Percentiles rank a stretch among this genome's conserved stretches.
phyloP scores from a whole-genome alignment of 768 basidiomycete species.

The Termitomyces sp. region DNA sequence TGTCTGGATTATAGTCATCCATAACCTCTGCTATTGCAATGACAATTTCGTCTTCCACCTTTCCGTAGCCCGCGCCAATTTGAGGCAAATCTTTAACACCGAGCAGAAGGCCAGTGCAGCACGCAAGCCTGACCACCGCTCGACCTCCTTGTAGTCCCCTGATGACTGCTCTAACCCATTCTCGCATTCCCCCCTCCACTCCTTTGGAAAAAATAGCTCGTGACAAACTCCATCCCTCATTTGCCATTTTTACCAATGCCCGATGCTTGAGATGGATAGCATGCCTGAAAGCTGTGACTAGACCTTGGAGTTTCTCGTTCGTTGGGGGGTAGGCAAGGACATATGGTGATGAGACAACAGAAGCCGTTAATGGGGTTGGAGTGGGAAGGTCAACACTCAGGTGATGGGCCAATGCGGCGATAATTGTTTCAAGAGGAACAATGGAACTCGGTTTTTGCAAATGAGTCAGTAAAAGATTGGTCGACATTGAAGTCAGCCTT shows the following conservation, averaged over 20 bases:
- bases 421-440: conserved; percentile 43
- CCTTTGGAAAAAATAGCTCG: conserved; percentile 32
- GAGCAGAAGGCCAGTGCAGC: conserved; percentile 57
- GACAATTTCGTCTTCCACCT: conserved; percentile 61
- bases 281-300: conserved; percentile 55
- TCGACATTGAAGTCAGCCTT: conserved; percentile 11
- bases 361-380: conserved; percentile 55
- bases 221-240: conserved; percentile 27
- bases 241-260: conserved; percentile 28
- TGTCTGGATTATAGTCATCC: conserved; percentile 44
- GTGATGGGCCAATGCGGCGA: conserved; percentile 55
- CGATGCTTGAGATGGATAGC: conserved; percentile 50
- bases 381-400: conserved; percentile 43
- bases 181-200: conserved; percentile 32
- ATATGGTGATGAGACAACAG: conserved; percentile 50
- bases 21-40: conserved; percentile 72
- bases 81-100: conserved; percentile 53
- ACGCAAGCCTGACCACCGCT: conserved; percentile 55
- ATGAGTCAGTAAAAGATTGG: conserved; percentile 40
- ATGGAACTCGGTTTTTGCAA: conserved; percentile 40
- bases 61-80: conserved; percentile 24
- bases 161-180: conserved; percentile 49
- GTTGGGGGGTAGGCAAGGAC: conserved; percentile 42
- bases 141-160: conserved; percentile 65
- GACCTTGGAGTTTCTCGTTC: conserved; percentile 40